phyloP scores from a whole-genome alignment of 208 protist species.

The Acanthamoeba sp. region DNA sequence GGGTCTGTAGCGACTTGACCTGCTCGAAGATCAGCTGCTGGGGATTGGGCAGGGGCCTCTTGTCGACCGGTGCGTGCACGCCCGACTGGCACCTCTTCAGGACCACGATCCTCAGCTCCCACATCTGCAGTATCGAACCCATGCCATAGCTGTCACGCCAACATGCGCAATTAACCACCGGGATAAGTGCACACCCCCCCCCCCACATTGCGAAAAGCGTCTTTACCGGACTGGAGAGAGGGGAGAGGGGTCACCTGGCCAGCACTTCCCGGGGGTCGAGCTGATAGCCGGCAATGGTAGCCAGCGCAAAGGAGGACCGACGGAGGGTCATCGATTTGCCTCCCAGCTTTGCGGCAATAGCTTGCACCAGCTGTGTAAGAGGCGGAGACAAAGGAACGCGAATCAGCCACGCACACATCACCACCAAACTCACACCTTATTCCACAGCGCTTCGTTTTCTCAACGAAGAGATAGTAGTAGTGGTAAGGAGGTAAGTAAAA shows the following conservation, averaged over 20 bases:
- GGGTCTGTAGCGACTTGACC: background rate
- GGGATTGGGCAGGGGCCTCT: conserved; percentile 30
- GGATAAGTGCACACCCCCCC: background rate
- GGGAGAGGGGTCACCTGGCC: background rate
- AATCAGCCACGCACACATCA: too few species aligned
- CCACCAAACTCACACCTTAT: too few species aligned
- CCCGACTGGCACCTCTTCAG: background rate
- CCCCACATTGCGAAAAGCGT: background rate
- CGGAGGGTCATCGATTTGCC: conserved; percentile 2
- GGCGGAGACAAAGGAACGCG: background rate
- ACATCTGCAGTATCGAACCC: conserved; percentile 11
- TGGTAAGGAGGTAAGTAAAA: background rate
- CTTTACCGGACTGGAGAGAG: background rate
- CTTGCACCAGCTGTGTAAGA: background rate
- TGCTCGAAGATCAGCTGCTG: conserved; percentile 37
- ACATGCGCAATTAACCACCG: background rate
- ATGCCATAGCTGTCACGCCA: background rate
- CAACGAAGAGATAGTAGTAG: background rate
- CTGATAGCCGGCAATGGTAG: background rate
- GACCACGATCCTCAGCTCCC: conserved; percentile 21
- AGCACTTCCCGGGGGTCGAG: background rate
- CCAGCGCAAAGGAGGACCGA: background rate
- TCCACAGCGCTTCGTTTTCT: too few species aligned
- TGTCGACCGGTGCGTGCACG: background rate
- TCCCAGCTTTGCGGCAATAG: background rate